phyloP scores from a whole-genome alignment of 2,329 filamentous ascomycete genomes.

The Simplicillium aogashimaense region DNA sequence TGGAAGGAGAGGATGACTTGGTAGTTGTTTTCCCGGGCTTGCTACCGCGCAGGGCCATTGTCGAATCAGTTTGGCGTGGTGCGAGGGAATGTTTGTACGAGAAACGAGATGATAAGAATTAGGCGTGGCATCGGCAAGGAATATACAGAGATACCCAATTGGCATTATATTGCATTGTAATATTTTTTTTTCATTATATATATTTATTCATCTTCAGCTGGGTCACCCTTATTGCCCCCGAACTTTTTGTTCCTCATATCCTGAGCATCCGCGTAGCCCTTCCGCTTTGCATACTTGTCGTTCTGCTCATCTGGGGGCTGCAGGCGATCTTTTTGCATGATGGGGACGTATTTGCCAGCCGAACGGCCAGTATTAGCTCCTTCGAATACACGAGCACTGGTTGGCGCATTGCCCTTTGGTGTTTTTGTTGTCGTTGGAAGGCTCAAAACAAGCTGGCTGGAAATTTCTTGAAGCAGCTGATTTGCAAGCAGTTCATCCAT shows the following conservation, averaged over 20 bases:
- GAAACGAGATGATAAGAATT: conserved; percentile 20
- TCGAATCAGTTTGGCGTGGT: conserved; percentile 88
- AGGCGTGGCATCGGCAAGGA: not conserved
- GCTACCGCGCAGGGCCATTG: conserved; percentile 60
- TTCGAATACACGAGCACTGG: conserved; percentile 33
- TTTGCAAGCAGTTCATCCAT: conserved; percentile 81
- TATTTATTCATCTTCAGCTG: too few relatives aligned
- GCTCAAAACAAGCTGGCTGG: conserved; percentile 20
- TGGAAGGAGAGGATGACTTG: conserved; percentile 77
- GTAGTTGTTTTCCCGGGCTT: conserved; percentile 90
- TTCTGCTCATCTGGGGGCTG: conserved; percentile 45
- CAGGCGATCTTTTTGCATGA: conserved; percentile 40
- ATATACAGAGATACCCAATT: not conserved
- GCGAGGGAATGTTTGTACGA: conserved; percentile 72
- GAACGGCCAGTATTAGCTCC: conserved; percentile 42
- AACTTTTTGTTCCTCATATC: conserved; percentile 30
- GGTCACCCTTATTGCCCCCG: conserved; percentile 15
- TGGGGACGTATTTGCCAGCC: conserved; percentile 42
- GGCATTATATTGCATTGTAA: too few relatives aligned
- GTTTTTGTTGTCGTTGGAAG: conserved; percentile 33
- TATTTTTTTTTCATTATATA: too few relatives aligned
- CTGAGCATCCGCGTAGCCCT: conserved; percentile 43
- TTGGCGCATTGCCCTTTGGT: conserved; percentile 20
- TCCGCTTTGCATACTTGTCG: conserved; percentile 50
- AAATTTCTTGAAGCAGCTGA: conserved; percentile 57